Percentiles rank a stretch among this genome's conserved stretches.
phyloP scores from a whole-genome alignment of 73 alveolate species.

The Blepharisma stoltei region DNA sequence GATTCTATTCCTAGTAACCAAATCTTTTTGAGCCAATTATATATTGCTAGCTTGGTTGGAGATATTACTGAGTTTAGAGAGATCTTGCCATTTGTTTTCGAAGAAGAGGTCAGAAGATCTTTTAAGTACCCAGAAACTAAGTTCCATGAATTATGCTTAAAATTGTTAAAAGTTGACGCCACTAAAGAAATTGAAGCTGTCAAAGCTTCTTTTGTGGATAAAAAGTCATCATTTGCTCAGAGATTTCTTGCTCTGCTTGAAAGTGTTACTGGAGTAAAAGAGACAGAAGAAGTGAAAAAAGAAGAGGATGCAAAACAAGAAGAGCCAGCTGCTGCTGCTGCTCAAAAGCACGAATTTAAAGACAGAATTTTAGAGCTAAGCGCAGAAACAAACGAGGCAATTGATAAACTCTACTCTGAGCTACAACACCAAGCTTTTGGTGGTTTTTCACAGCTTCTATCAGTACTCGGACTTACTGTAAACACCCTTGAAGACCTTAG shows the following conservation, averaged over 20 bases:
- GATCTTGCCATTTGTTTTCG: not conserved
- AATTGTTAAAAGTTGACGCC: not conserved
- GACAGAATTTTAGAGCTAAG: not conserved
- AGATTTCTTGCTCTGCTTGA: not conserved
- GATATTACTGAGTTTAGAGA: not conserved
- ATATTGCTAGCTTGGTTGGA: not conserved
- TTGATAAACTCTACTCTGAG: not conserved
- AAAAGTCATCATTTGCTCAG: not conserved
- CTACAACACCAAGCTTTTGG: not conserved
- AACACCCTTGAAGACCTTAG: conserved; percentile 15
- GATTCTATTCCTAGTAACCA: too few relatives aligned
- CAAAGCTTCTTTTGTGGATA: not conserved
- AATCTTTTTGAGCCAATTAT: not conserved
- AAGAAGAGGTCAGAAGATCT: conserved; percentile 24
- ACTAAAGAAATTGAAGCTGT: not conserved
- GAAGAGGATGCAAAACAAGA: conserved; percentile 6
- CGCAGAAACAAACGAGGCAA: not conserved
- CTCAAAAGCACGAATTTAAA: not conserved
- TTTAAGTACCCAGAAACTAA: not conserved
- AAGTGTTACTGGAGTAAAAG: not conserved
- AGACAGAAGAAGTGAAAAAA: conserved; percentile 15
- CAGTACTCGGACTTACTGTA: not conserved
- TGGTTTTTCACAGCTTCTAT: not conserved
- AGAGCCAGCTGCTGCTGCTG: not conserved
- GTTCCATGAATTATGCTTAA: not conserved